Evolutionary conservation across 179 eudicot genomes (phyloP).

Genomic region (Gypsophila paniculata): DNA sequence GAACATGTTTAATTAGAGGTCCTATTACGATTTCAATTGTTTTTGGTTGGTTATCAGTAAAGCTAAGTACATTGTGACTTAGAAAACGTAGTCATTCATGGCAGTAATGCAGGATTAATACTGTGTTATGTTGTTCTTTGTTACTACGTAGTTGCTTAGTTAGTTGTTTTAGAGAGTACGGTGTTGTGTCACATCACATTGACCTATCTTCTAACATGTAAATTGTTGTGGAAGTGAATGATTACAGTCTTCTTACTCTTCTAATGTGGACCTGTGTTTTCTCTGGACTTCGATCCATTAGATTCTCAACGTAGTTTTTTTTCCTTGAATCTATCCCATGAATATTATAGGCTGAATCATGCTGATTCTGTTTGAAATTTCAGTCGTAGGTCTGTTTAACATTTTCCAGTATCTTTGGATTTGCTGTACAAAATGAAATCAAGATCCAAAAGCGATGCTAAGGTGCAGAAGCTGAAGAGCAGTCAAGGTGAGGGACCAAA

Average conservation of each 20-base stretch:
- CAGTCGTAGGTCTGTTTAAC: constrained; percentile 18
- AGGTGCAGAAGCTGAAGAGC: constrained; percentile 45
- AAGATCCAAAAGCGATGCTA: constrained; percentile 43
- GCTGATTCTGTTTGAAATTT: constrained; percentile 1
- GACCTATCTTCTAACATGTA: background rate
- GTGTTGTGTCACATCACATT: background rate
- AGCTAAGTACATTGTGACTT: background rate
- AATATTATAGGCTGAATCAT: background rate
- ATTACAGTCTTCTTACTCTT: background rate
- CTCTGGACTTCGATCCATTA: background rate
- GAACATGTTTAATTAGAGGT: background rate
- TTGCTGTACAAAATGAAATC: constrained; percentile 52
- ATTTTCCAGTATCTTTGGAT: constrained; percentile 2
- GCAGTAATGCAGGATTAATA: background rate
- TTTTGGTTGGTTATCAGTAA: background rate
- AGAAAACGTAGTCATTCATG: background rate
- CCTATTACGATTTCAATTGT: background rate
- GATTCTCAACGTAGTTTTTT: background rate
- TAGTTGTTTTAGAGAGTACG: background rate
- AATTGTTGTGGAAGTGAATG: background rate
- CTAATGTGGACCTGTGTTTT: background rate
- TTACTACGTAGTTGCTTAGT: background rate
- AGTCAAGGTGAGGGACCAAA: constrained; percentile 67
- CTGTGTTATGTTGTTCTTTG: background rate
- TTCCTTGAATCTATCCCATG: background rate